Conservation (phyloP, 768 basidiomycete species). For the Chiua virens region DNA sequence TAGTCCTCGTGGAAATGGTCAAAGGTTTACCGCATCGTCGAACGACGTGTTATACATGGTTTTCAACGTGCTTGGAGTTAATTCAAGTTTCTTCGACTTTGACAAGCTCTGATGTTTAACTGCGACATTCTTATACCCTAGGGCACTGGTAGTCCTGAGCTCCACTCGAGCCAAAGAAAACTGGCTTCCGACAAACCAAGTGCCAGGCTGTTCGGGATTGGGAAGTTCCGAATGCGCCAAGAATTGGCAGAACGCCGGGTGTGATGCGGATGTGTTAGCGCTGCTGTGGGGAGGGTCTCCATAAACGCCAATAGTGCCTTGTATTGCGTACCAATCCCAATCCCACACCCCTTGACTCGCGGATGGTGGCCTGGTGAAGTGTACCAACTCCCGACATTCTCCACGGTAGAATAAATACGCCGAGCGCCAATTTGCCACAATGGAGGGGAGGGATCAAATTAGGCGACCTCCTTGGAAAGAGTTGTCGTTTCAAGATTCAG, state of each 20-base stretch:
- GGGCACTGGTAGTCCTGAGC: neutral
- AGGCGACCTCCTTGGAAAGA: neutral
- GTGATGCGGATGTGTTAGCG: neutral
- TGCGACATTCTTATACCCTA: constrained; percentile 12
- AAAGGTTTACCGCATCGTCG: constrained; percentile 10
- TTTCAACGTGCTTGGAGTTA: neutral
- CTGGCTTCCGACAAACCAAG: constrained; percentile 16
- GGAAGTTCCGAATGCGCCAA: neutral
- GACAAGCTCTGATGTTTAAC: neutral
- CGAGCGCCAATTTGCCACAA: constrained; percentile 6
- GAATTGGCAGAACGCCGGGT: neutral
- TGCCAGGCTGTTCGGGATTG: constrained; percentile 11
- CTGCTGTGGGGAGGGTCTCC: neutral
- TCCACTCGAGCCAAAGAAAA: constrained; percentile 4
- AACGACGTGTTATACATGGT: constrained; percentile 13
- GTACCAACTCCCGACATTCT: neutral
- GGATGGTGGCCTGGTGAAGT: neutral
- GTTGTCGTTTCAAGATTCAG: neutral
- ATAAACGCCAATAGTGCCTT: constrained; percentile 2
- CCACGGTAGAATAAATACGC: neutral
- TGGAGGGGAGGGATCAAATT: neutral
- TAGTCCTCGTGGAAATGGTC: no score
- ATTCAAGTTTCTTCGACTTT: neutral
- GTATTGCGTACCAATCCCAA: neutral
- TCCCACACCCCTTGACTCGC: neutral